phyloP scores from a whole-genome alignment of 1,284 basidiomycete species.

The Rhodofomes roseus region DNA sequence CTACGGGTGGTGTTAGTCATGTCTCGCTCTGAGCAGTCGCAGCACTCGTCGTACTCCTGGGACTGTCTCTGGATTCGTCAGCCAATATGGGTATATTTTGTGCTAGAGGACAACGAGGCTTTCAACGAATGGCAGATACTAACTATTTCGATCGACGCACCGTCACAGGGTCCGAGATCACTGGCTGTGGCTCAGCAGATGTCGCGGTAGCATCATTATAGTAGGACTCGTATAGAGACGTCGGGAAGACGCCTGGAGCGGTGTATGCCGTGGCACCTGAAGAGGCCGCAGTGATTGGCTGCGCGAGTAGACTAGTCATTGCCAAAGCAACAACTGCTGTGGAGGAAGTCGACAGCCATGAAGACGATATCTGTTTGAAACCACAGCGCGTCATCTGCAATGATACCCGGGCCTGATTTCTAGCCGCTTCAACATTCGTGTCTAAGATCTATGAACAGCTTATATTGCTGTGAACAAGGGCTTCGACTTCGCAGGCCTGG shows the following conservation, averaged over 20 bases:
- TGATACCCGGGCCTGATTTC: background rate
- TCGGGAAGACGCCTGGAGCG: slow-evolving; percentile 62
- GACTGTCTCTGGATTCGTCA: slow-evolving; percentile 59
- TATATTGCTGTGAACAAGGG: background rate
- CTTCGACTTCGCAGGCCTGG: background rate
- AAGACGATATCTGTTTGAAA: background rate
- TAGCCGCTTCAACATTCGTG: too few relatives aligned
- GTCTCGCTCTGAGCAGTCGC: background rate
- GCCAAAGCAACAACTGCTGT: background rate
- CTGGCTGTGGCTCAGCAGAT: slow-evolving; percentile 64
- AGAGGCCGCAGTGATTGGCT: background rate
- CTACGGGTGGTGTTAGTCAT: slow-evolving; percentile 13
- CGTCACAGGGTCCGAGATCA: slow-evolving; percentile 63
- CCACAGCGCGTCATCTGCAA: background rate
- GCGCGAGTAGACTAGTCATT: background rate
- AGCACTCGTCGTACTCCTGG: slow-evolving; percentile 35
- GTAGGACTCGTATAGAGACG: slow-evolving; percentile 57
- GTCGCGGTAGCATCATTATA: slow-evolving; percentile 72
- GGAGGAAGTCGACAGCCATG: background rate
- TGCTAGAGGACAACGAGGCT: slow-evolving; percentile 35
- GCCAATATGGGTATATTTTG: slow-evolving; percentile 46
- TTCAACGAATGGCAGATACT: background rate
- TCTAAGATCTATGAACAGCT: background rate
- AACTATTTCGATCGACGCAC: slow-evolving; percentile 31
- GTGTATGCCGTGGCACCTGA: slow-evolving; percentile 47